Base-by-base conservation (phyloP, 768 basidiomycete genomes). In the Mycena galopus region DNA sequence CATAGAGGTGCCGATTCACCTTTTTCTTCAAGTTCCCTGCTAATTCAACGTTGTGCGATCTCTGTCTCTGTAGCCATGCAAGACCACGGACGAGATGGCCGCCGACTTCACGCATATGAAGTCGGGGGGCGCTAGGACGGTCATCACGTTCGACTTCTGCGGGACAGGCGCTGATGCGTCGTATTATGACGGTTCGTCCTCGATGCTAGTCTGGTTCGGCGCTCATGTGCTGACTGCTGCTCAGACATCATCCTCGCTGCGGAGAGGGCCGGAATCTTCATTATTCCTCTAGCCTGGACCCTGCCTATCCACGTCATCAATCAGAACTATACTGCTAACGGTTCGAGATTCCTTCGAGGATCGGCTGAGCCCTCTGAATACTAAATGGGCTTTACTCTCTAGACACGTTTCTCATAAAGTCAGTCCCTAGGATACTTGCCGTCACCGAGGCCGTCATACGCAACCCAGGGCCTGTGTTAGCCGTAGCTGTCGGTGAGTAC, bases 91-190 rank as follows among this genome's bases (percentile, higher is more conserved):
- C 16, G 72, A 73, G 56, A 73, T 73, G 72, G 35, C 57, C 37
- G 65, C 63, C 32, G 72, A 73, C 51, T 73, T 73, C 44, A 42
- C 27, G 25, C 62, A 65, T 35, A 73, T 73, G 72, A 73, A 73
- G 60, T 56, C 61, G 33, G 14, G 67, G 51, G 72, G 72, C 60
- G 72, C 72, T 23, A 64, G 72, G 53, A 69, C 68, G 56, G 72
- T 73, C 47, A 73, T 73, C 57, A 73, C 72, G 27, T 73, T 73
- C 63, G 72, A 73, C 37, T 73, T 73, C 57, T 73, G 72, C 60
- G 72, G 67, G 53, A 64, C 61, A 44, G 72, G 72, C 53, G 72
- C 67, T 59, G 72, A 73, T 65, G 72, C 44, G 25, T 53, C 50
- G 32, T 73, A 69, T 56, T 73, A 73, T 61, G 72, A 73, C 60